A percentile compares a stretch with the other conserved stretches of the same genome.
Evolutionary conservation across 371 early-diverging fungal species (phyloP).

Genomic region (Quaeritorhiza haematococci): DNA sequence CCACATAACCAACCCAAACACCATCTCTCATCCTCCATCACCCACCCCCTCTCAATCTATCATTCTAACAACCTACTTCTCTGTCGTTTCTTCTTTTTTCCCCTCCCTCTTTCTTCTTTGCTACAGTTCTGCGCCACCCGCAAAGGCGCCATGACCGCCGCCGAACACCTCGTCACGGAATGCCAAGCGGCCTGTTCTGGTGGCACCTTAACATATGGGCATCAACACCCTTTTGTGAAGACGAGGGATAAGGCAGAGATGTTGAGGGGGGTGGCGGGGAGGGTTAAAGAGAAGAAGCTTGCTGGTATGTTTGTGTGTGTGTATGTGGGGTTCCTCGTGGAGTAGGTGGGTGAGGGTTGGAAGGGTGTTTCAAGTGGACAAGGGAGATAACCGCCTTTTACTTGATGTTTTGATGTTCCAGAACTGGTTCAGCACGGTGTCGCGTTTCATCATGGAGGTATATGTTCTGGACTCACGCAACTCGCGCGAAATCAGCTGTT

Average conservation of each 20-base stretch:
- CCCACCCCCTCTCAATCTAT: too few relatives aligned
- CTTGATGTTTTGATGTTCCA: background rate
- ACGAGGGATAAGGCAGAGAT: constrained; percentile 11
- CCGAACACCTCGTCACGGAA: constrained; percentile 44
- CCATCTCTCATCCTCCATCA: too few relatives aligned
- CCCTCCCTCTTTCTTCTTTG: background rate
- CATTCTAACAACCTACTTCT: too few relatives aligned
- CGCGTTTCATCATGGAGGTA: constrained; percentile 69
- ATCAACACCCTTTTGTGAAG: constrained; percentile 29
- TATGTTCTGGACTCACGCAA: background rate
- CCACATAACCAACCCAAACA: too few relatives aligned
- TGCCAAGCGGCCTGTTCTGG: constrained; percentile 18
- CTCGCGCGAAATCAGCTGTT: too few relatives aligned
- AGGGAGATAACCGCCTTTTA: too few relatives aligned
- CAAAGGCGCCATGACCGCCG: constrained; percentile 59
- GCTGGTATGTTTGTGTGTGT: constrained; percentile 13
- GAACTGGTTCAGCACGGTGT: constrained; percentile 52
- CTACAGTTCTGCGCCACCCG: constrained; percentile 71
- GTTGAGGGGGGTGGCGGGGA: constrained; percentile 8
- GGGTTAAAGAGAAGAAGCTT: constrained; percentile 35
- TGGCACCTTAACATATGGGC: background rate
- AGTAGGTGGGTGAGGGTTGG: too few relatives aligned
- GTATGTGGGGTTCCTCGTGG: background rate
- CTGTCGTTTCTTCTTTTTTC: too few relatives aligned
- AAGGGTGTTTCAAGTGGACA: too few relatives aligned